These are phyloP conservation scores for Hericium rajendrae DNA, from an alignment of 768 basidiomycete species.

Conservation along the genomic window DNA sequence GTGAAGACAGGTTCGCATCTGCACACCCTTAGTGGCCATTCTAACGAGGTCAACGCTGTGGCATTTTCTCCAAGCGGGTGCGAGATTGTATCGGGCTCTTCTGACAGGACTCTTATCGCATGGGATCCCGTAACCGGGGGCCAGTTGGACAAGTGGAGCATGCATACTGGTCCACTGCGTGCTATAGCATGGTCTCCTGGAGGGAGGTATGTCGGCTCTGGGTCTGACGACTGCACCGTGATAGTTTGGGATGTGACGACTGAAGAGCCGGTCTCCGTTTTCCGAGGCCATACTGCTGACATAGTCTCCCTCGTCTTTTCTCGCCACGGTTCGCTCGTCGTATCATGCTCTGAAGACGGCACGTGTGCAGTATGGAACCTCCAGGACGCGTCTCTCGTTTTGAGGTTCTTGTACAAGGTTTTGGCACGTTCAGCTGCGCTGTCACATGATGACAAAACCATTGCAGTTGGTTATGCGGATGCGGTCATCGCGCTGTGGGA, in stretches of 20 bases:
- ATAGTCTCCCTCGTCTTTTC: background rate
- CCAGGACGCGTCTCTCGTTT: too few species aligned
- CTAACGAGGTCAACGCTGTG: background rate
- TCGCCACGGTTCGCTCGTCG: background rate
- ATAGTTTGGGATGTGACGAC: background rate
- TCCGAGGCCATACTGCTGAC: background rate
- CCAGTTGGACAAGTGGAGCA: background rate
- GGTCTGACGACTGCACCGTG: background rate
- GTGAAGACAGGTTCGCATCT: background rate
- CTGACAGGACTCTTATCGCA: background rate
- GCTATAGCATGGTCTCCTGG: background rate
- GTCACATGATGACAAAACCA: too few species aligned
- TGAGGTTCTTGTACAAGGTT: too few species aligned
- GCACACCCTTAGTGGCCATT: background rate
- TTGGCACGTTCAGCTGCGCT: too few species aligned
- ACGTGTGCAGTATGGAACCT: too few species aligned
- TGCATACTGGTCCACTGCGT: background rate
- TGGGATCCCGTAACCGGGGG: background rate
- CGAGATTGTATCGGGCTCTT: background rate
- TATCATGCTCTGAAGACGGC: too few species aligned
- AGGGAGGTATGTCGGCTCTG: background rate
- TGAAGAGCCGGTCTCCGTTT: background rate
- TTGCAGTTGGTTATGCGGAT: too few species aligned
- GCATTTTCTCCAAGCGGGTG: background rate
- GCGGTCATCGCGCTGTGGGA: too few species aligned